Base-by-base conservation (phyloP, 257 asterid species). In the Euphrasia confusa region DNA sequence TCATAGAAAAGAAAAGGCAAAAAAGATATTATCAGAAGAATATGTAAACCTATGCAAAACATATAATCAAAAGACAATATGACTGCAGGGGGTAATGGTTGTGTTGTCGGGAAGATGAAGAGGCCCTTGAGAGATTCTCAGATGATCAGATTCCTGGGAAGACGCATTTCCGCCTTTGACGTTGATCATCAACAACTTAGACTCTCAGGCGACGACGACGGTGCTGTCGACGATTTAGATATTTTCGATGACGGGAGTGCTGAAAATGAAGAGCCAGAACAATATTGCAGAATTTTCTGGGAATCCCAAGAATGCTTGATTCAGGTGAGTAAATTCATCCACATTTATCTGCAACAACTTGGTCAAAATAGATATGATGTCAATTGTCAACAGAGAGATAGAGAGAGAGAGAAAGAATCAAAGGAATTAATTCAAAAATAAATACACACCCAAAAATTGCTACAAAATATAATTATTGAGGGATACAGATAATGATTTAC, bases 211-310 rank as follows among this genome's bases (percentile, higher is more conserved):
- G 56, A 50, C 21, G 56, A 18, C 1, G 5, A 5, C 2, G 8
- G 1, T 17, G 56, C 0, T 50, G 30, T 12, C 5, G 21, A 45
- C n/a, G 26, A 18, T 50, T 17, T 50, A 5, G 56, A 17, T 15
- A 17, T 14, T 50, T 14, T 50, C 18, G 27, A 50, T 50, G 56
- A 6, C 4, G 8, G 56, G 56, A 18, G 27, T 50, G 56, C 28
- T 15, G 28, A 50, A 14, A 18, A 50, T 50, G 56, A 50, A 2
- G 56, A 50, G 56, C 27, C 26, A 5, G 26, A 50, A 50, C 27
- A 45, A 10, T 13, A n/a, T 50, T 50, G 56, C 56, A 50, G 55
- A 17, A 6, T 18, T 50, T 50, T 50, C 56, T 50, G 56, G 56
- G 56, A 50, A 50, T 6, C 56, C 8, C 56, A 50, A 50, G 56